Evolutionary conservation across 176 grass and related monocot genomes (phyloP), one percentile per base, ranked within the genome.

Genomic region (Juncus effusus): DNA sequence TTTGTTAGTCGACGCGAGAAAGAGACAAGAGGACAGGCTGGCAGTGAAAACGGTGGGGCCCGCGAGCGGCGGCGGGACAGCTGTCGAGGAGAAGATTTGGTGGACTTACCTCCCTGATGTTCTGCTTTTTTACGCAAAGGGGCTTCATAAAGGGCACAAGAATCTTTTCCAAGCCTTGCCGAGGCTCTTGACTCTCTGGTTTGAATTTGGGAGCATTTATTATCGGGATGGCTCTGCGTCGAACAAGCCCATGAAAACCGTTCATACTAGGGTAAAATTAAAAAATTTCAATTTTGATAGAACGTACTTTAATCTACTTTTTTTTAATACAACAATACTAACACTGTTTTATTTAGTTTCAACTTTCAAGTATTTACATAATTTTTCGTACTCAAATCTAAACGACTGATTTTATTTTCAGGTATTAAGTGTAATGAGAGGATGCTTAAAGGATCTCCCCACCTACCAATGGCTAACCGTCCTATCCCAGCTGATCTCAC

Each of bases 391-490:
- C 14, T 59, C 44, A 42, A 59, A 12, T 16, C 39, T 42, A 47
- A 71, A 56, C n/a, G 38, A 28, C 7, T 19, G 3, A 42, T 4
- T 45, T 42, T 59, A 11, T 15, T 40, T 10, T 63, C 62, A 97
- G 88, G 70, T 89, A 65, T 83, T 73, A 70, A 63, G 80, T 7
- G 50, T 97, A 51, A 86, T 97, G 62, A 82, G 94, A 4, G 94
- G 88, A 60, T 92, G 75, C 59, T 74, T 79, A 52, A 97, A 84
- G 83, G 85, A 97, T 86, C 78, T 97, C 37, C 94, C 94, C 42
- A 84, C 85, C 36, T 97, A 97, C 67, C 94, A 97, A 45, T 97
- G 94, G 94, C 78, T 97, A 40, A 97, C 94, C 47, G 94, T 92
- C 65, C 76, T 97, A 40, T 97, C 94, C 78, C 94, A 97, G 54